Conservation (phyloP, 1,284 basidiomycete species). For the Ganoderma multipileum region DNA sequence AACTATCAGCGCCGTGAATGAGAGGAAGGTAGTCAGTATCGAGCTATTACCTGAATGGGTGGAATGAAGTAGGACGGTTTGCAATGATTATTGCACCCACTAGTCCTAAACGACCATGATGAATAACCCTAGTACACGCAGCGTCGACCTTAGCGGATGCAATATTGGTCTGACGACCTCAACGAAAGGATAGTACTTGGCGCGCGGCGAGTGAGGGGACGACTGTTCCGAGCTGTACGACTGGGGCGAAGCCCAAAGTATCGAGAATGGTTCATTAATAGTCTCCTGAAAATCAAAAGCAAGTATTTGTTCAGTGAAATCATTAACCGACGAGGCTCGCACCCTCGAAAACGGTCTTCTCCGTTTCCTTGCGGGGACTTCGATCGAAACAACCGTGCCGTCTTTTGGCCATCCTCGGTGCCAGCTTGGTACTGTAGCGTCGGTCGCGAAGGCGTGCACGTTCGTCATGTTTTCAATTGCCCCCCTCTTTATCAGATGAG, state of each 20-base stretch:
- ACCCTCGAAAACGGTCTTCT: too few species aligned
- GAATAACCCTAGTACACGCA: neutral
- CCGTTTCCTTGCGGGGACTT: neutral
- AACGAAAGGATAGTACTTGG: too few species aligned
- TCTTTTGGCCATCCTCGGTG: neutral
- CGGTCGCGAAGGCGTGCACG: constrained; percentile 16
- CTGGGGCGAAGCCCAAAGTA: too few species aligned
- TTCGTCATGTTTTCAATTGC: constrained; percentile 31
- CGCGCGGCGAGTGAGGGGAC: too few species aligned
- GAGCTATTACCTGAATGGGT: neutral
- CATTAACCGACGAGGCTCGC: too few species aligned
- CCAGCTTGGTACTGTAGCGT: too few species aligned
- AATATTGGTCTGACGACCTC: neutral
- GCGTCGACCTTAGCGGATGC: neutral
- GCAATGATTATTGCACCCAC: neutral
- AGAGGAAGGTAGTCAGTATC: neutral
- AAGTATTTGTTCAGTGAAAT: too few species aligned
- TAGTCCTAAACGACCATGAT: neutral
- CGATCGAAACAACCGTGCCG: neutral
- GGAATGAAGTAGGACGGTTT: neutral
- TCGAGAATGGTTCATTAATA: too few species aligned
- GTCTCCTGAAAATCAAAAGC: too few species aligned
- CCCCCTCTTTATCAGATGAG: neutral
- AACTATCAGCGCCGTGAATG: neutral
- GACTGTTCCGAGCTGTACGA: too few species aligned